Evolutionary conservation across 768 basidiomycete genomes (phyloP).

Genomic region (Podaxis rugospora): DNA sequence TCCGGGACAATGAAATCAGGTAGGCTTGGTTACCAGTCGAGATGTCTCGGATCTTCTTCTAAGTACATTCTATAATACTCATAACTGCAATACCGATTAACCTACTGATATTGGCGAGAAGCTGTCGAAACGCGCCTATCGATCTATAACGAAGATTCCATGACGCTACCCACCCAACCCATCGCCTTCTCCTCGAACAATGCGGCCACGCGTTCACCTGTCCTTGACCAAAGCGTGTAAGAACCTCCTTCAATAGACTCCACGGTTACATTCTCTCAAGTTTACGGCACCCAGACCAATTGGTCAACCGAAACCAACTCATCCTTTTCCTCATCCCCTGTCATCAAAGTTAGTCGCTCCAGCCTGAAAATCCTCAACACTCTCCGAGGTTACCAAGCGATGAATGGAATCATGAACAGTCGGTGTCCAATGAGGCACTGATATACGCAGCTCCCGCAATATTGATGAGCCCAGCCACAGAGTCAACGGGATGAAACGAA

Average conservation of each 20-base stretch:
- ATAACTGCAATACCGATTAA: not conserved
- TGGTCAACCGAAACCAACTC: not conserved
- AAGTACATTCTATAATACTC: not conserved
- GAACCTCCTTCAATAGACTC: not conserved
- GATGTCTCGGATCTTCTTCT: not conserved
- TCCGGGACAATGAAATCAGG: not conserved
- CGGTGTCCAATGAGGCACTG: not conserved
- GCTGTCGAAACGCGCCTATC: not conserved
- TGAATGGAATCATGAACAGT: not conserved
- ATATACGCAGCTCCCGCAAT: not conserved
- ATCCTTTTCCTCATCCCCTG: not conserved
- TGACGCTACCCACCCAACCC: not conserved
- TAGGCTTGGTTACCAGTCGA: slow-evolving; percentile 6
- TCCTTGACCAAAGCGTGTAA: not conserved
- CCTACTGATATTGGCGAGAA: not conserved
- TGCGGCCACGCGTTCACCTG: not conserved
- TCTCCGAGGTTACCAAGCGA: not conserved
- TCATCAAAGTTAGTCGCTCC: not conserved
- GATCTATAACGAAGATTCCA: not conserved
- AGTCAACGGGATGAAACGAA: not conserved
- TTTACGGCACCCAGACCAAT: not conserved
- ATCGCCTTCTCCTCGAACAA: not conserved
- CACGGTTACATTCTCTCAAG: slow-evolving; percentile 1
- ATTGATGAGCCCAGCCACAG: not conserved
- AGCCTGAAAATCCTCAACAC: not conserved